A percentile compares a stretch with the other conserved stretches of the same genome.
Evolutionary conservation across 2,329 filamentous ascomycete species (phyloP).

Genomic region (Neofusicoccum umdonicola): DNA sequence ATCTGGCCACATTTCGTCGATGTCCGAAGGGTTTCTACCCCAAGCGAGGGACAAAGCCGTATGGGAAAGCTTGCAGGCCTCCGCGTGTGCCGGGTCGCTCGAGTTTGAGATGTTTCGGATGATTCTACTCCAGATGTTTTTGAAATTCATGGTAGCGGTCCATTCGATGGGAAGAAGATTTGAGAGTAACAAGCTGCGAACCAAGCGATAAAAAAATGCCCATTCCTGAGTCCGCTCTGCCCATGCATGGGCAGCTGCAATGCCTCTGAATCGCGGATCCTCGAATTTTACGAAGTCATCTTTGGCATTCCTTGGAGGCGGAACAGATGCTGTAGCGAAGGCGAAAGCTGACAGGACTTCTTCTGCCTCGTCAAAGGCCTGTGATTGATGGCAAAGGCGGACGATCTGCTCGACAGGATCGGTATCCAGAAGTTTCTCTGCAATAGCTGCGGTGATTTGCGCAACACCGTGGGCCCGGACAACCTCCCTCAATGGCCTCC

Average conservation of each 20-base stretch:
- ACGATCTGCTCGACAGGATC: constrained; percentile 28
- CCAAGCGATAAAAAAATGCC: constrained; percentile 33
- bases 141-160: constrained; percentile 37
- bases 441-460: constrained; percentile 37
- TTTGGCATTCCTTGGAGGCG: constrained; percentile 3
- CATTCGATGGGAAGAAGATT: constrained; percentile 38
- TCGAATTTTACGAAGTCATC: constrained; percentile 30
- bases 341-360: constrained; percentile 31
- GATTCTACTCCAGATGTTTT: constrained; percentile 33
- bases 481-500: constrained; percentile 40
- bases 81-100: constrained; percentile 26
- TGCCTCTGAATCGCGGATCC: constrained; percentile 26
- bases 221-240: constrained; percentile 29
- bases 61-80: constrained; percentile 32
- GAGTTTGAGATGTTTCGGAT: constrained; percentile 33
- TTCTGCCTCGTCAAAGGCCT: constrained; percentile 36
- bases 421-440: constrained; percentile 30
- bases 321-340: background rate
- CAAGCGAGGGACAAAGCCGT: constrained; percentile 27
- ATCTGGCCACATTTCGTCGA: constrained; percentile 17
- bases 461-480: constrained; percentile 42
- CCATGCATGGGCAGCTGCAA: constrained; percentile 27
- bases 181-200: constrained; percentile 34
- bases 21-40: constrained; percentile 29
- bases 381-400: constrained; percentile 29